These are phyloP conservation scores for Penicillium sclerotiorum DNA, from an alignment of 2,329 filamentous ascomycete genomes.

Conservation along the genomic window DNA sequence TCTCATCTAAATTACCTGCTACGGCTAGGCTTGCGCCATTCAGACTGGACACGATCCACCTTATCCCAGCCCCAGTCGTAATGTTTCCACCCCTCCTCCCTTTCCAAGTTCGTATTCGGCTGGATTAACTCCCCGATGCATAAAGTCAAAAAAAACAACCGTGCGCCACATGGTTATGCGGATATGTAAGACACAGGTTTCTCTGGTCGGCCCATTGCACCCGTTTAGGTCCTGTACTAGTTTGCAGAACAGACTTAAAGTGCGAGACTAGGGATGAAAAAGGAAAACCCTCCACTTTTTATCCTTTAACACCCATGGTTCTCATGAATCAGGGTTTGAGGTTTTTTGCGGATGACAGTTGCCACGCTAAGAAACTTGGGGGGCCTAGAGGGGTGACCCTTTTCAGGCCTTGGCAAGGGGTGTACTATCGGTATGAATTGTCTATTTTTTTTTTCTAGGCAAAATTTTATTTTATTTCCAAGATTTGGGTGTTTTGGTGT, in stretches of 20 bases:
- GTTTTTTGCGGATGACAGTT: conserved; percentile 27
- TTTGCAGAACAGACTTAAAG: conserved; percentile 6
- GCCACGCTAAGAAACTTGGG: conserved; percentile 6
- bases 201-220: conserved; percentile 14
- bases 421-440: background rate
- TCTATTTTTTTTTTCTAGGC: background rate
- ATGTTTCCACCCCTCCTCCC: background rate
- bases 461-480: too few species aligned
- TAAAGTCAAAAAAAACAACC: conserved; percentile 18
- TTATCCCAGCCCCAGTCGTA: conserved; percentile 7
- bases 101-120: conserved; percentile 20
- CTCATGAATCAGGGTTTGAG: conserved; percentile 18
- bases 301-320: conserved; percentile 16
- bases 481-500: too few species aligned
- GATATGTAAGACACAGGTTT: conserved; percentile 19
- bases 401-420: conserved; percentile 16
- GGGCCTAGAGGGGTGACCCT: background rate
- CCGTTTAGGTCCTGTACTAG: conserved; percentile 3
- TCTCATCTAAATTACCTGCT: too few species aligned
- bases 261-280: conserved; percentile 11
- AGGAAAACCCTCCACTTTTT: background rate
- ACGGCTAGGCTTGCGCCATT: too few species aligned
- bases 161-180: conserved; percentile 26
- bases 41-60: too few species aligned
- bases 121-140: conserved; percentile 20